A percentile compares a stretch with the other conserved stretches of the same genome.
Conservation (phyloP, 164 flowering plant genomes). For the Tetracentron sinense region DNA sequence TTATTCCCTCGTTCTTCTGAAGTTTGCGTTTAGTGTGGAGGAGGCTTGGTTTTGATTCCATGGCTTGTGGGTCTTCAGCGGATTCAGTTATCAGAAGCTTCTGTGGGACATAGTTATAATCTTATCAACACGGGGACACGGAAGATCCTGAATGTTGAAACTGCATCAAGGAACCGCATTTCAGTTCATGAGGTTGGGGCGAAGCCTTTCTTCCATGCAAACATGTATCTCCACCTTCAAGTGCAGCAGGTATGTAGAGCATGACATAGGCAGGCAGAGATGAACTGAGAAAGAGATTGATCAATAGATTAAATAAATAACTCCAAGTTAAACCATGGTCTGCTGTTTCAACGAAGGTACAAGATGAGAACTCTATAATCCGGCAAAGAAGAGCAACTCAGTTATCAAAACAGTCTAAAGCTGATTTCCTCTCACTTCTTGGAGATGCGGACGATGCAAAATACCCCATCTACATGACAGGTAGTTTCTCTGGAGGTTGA, state of each 20-base stretch:
- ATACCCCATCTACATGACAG: constrained; percentile 78
- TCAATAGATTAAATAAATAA: neutral
- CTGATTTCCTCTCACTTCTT: constrained; percentile 58
- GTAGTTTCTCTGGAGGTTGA: constrained; percentile 20
- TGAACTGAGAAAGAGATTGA: neutral
- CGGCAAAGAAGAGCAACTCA: constrained; percentile 57
- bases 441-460: constrained; percentile 46
- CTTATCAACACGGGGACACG: constrained; percentile 45
- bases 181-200: constrained; percentile 51
- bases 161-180: constrained; percentile 59
- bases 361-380: constrained; percentile 64
- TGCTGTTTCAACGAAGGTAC: constrained; percentile 30
- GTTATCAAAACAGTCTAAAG: constrained; percentile 51
- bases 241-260: constrained; percentile 44
- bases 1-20: neutral
- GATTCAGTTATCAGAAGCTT: constrained; percentile 50
- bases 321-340: neutral
- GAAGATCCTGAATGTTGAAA: constrained; percentile 64
- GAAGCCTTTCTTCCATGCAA: constrained; percentile 81
- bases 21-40: neutral
- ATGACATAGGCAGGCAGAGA: neutral
- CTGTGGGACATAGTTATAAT: constrained; percentile 85
- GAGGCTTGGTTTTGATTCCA: constrained; percentile 7
- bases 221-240: constrained; percentile 80
- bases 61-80: constrained; percentile 35